A percentile compares a stretch with the other conserved stretches of the same genome.
These are phyloP conservation scores for Apiotrichum akiyoshidainum DNA, from an alignment of 1,284 basidiomycete species.

Conservation along the genomic window DNA sequence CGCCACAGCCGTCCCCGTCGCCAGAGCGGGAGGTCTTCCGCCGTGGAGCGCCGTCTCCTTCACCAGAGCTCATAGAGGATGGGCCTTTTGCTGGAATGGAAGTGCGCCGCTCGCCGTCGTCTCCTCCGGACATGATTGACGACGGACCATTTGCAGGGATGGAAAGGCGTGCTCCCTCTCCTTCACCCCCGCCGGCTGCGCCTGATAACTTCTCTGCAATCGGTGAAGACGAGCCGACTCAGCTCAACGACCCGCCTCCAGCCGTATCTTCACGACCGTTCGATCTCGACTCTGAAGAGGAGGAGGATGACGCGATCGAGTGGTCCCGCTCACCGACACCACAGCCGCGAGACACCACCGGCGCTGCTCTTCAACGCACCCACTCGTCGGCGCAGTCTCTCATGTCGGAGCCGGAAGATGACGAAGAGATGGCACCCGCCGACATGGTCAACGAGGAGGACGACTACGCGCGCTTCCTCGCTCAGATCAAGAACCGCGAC, in stretches of 20 bases:
- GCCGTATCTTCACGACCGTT: background rate
- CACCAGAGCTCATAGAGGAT: background rate
- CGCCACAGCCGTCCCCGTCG: background rate
- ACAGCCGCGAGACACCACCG: constrained; percentile 9
- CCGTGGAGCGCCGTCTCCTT: constrained; percentile 4
- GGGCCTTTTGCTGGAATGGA: background rate
- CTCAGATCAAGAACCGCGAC: constrained; percentile 79
- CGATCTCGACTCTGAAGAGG: constrained; percentile 21
- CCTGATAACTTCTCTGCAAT: background rate
- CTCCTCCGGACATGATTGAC: constrained; percentile 1
- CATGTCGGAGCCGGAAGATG: constrained; percentile 35
- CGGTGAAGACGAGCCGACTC: background rate
- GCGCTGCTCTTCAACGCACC: background rate
- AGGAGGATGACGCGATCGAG: constrained; percentile 36
- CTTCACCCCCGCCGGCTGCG: background rate
- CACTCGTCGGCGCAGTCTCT: background rate
- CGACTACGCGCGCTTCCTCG: constrained; percentile 86
- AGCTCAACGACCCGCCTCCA: background rate
- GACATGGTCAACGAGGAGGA: constrained; percentile 77
- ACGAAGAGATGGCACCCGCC: constrained; percentile 60
- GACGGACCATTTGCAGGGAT: constrained; percentile 4
- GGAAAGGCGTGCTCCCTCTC: constrained; percentile 10
- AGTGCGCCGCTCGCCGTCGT: background rate
- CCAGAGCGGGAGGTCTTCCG: background rate
- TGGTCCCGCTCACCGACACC: constrained; percentile 49